A percentile compares a stretch with the other conserved stretches of the same genome.
phyloP scores from a whole-genome alignment of 2,329 filamentous ascomycete species.

The Trichoderma koningiopsis region DNA sequence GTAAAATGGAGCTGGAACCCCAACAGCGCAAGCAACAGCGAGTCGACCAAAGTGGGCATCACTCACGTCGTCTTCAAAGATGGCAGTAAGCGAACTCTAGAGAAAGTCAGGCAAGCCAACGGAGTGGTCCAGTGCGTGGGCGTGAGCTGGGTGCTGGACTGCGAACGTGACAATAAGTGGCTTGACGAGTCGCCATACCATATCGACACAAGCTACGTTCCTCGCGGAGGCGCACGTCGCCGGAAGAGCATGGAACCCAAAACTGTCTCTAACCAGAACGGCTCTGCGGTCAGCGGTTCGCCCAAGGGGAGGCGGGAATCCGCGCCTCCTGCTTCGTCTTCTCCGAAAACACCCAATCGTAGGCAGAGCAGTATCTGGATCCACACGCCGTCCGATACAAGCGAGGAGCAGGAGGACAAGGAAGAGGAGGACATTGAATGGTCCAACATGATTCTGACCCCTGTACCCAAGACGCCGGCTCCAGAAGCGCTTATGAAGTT shows the following conservation, averaged over 20 bases:
- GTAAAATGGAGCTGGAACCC: conserved; percentile 77
- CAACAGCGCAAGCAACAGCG: conserved; percentile 38
- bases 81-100: conserved; percentile 75
- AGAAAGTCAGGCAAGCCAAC: conserved; percentile 73
- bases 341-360: conserved; percentile 54
- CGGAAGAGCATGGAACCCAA: conserved; percentile 82
- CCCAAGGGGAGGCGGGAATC: conserved; percentile 35
- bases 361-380: conserved; percentile 59
- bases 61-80: conserved; percentile 93
- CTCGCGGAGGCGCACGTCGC: conserved; percentile 70
- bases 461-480: conserved; percentile 60
- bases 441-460: conserved; percentile 52
- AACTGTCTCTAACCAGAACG: conserved; percentile 68
- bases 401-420: conserved; percentile 42
- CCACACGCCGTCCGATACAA: conserved; percentile 53
- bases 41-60: conserved; percentile 65
- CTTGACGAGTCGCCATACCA: conserved; percentile 71
- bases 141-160: conserved; percentile 85
- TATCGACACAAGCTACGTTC: conserved; percentile 67
- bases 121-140: conserved; percentile 84
- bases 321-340: conserved; percentile 33
- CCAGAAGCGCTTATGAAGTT: conserved; percentile 57
- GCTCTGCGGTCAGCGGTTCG: conserved; percentile 56
- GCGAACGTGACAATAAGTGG: conserved; percentile 76
- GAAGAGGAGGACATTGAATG: conserved; percentile 46